Percentiles rank a stretch among this genome's conserved stretches.
phyloP scores from a whole-genome alignment of 441 rosid genomes.

The Pelargonium myrrhifolium region DNA sequence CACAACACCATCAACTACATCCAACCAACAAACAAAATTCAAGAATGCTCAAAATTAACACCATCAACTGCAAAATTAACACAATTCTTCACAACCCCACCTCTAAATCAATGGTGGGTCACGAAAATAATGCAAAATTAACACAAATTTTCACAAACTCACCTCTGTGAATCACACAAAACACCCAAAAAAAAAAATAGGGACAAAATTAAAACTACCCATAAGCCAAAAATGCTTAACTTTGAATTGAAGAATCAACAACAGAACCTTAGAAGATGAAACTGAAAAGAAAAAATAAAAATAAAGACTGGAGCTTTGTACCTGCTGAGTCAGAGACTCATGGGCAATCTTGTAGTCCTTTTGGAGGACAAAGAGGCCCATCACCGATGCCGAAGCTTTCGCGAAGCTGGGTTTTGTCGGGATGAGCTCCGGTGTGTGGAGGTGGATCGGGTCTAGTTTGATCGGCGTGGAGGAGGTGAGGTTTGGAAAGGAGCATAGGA shows the following conservation, averaged over 20 bases:
- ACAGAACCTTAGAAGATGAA: neutral
- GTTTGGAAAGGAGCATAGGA: no score
- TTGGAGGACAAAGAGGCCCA: slow-evolving; percentile 64
- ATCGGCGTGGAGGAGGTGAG: no score
- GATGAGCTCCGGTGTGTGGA: slow-evolving; percentile 77
- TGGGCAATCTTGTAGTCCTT: slow-evolving; percentile 81
- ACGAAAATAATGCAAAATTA: neutral
- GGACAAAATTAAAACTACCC: neutral
- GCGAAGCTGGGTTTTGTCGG: no score
- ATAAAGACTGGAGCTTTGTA: slow-evolving; percentile 15
- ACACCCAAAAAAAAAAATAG: neutral
- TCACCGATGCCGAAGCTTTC: slow-evolving; percentile 71
- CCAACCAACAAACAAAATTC: no score
- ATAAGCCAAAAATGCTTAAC: neutral
- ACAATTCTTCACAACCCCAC: no score
- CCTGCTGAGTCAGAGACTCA: slow-evolving; percentile 73
- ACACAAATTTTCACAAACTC: neutral
- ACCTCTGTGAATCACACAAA: no score
- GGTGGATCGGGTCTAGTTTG: no score
- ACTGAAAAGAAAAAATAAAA: neutral
- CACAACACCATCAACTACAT: no score
- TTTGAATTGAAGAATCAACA: neutral
- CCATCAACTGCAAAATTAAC: no score
- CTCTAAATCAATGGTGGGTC: no score
- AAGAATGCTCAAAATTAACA: no score